Evolutionary conservation across 228 moss, liverwort and hornwort species (phyloP), one percentile per base, ranked within the genome.

Genomic region (Sphagnum fallax): DNA sequence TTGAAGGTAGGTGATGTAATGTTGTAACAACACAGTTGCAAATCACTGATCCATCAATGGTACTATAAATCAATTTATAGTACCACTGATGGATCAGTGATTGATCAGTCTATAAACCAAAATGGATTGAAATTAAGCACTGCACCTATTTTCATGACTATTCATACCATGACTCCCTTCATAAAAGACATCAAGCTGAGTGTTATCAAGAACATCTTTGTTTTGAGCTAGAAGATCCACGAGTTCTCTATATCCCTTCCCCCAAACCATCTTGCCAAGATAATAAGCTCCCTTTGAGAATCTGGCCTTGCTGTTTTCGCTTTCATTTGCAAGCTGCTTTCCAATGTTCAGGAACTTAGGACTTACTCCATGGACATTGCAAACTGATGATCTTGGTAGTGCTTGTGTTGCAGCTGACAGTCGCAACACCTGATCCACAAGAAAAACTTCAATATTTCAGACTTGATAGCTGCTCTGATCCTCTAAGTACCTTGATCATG

Each of bases 231-330:
- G 73, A 16, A 96, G 86, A 83, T 93, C 93, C 60, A 93, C 74
- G n/a, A 96, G 86, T 74, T 96, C 96, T 75, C 89, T 84, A 71
- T 91, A 96, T 12, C 96, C 96, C 79, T 96, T 96, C 60, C 83
- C 77, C 96, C 96, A 96, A 32, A 96, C 69, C 96, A 96, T 90
- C 76, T 96, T 96, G 66, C 96, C 96, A 69, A 96, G 83, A 71
- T 88, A 96, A 70, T 96, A 96, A 53, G 91, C 96, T 32, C 93
- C 93, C 69, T 88, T 87, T 0, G 81, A 47, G 52, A 91, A 93
- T 59, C 74, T 78, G 61, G 81, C 71, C 50, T 72, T 81, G 11
- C 78, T 75, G 55, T 72, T 71, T 64, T 78, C 75, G 51, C 67
- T 70, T 53, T 83, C 77, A n/a, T 32, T 32, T 1, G 86, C 79